A percentile compares a stretch with the other conserved stretches of the same genome.
Evolutionary conservation across 257 asterid species (phyloP).

Genomic region (Penstemon davidsonii): DNA sequence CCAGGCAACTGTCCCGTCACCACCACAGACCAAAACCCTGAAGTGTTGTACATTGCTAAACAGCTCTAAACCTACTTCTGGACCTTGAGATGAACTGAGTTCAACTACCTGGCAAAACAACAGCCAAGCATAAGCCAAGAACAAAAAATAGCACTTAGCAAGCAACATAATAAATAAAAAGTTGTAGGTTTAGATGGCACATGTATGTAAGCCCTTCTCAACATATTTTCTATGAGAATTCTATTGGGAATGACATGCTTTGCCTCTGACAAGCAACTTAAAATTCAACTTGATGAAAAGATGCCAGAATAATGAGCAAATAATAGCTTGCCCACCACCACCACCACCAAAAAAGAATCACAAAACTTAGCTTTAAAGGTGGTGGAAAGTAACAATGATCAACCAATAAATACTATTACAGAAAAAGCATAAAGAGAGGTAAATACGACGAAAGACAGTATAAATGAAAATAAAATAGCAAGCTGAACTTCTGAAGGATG

Average conservation of each 20-base stretch:
- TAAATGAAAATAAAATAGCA: too few relatives aligned
- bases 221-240: background rate
- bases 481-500: too few relatives aligned
- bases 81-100: conserved; percentile 74
- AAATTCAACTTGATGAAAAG: background rate
- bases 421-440: too few relatives aligned
- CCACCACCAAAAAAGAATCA: too few relatives aligned
- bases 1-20: conserved; percentile 94
- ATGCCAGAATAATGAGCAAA: background rate
- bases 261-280: background rate
- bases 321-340: background rate
- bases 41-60: conserved; percentile 64
- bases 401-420: too few relatives aligned
- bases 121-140: conserved; percentile 28
- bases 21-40: conserved; percentile 87
- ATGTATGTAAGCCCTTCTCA: background rate
- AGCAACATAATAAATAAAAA: background rate
- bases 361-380: too few relatives aligned
- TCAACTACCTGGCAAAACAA: conserved; percentile 61
- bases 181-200: background rate
- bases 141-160: background rate
- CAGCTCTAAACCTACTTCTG: conserved; percentile 73
- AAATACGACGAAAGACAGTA: too few relatives aligned
- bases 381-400: too few relatives aligned
- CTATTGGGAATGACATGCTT: too few relatives aligned